Evolutionary conservation across 345 rosid species (phyloP).

Genomic region (Salix koriyanagi): DNA sequence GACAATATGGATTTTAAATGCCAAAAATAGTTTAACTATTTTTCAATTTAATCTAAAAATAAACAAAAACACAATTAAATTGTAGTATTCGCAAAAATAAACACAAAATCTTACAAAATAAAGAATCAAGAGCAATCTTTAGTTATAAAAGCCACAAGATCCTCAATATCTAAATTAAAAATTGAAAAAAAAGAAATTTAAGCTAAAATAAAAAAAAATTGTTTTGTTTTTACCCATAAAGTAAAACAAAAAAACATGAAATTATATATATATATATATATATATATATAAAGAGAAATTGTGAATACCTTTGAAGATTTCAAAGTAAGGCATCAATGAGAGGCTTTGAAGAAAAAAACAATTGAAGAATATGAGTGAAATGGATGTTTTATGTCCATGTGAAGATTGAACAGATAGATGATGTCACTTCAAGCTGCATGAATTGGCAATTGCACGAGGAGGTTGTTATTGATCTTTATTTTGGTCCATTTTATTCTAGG

Average conservation of each 20-base stretch:
- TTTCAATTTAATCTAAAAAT: background rate
- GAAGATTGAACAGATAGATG: too few relatives aligned
- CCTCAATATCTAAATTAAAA: background rate
- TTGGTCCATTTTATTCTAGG: too few relatives aligned
- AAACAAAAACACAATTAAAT: background rate
- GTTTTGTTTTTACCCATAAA: background rate
- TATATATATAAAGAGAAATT: background rate
- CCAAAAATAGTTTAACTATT: too few relatives aligned
- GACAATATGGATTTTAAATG: too few relatives aligned
- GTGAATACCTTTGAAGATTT: slow-evolving; percentile 69
- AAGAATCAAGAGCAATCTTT: background rate
- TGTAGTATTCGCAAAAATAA: background rate
- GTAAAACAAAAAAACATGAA: too few relatives aligned
- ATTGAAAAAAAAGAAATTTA: background rate
- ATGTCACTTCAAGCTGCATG: too few relatives aligned
- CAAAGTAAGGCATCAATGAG: slow-evolving; percentile 59
- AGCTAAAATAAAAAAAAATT: background rate
- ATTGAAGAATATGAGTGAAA: too few relatives aligned
- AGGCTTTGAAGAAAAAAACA: slow-evolving; percentile 41
- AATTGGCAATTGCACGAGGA: too few relatives aligned
- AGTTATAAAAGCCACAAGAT: background rate
- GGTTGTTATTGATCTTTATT: too few relatives aligned
- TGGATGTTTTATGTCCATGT: too few relatives aligned
- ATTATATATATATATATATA: background rate
- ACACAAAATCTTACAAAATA: background rate